Percentiles rank a stretch among this genome's conserved stretches.
Conservation (phyloP, 768 basidiomycete genomes). For the Xanthoconium purpureum region DNA sequence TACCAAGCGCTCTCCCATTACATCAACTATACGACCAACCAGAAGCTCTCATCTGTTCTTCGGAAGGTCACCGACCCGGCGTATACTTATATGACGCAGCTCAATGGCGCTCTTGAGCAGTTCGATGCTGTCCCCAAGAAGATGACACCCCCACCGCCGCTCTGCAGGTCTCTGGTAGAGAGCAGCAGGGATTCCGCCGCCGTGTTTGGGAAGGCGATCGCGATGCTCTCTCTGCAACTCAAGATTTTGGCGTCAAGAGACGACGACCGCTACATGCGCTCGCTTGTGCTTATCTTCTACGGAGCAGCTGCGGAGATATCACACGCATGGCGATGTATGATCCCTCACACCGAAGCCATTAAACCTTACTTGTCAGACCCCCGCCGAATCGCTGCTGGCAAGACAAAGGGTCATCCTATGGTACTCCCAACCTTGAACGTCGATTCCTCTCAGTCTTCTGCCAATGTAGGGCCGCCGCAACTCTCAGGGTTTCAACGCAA, state of each 20-base stretch:
- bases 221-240: constrained; percentile 77
- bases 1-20: constrained; percentile 88
- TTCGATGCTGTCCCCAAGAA: constrained; percentile 82
- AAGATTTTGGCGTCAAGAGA: constrained; percentile 69
- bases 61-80: constrained; percentile 85
- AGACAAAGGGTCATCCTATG: constrained; percentile 26
- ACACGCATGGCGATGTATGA: constrained; percentile 77
- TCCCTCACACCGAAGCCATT: constrained; percentile 67
- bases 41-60: constrained; percentile 76
- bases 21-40: constrained; percentile 76
- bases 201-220: constrained; percentile 84
- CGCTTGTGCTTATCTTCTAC: constrained; percentile 82
- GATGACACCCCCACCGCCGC: constrained; percentile 59
- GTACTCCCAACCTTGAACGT: constrained; percentile 20
- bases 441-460: constrained; percentile 29
- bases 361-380: constrained; percentile 56
- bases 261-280: constrained; percentile 84
- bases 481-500: constrained; percentile 21
- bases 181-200: constrained; percentile 80
- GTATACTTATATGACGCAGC: constrained; percentile 70
- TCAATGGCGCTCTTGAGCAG: constrained; percentile 86
- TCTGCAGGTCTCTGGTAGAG: constrained; percentile 78
- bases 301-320: constrained; percentile 88
- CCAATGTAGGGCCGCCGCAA: constrained; percentile 27
- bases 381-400: constrained; percentile 35